Evolutionary conservation across 2,329 filamentous ascomycete species (phyloP).

Genomic region (Gnomoniopsis smithogilvyi): DNA sequence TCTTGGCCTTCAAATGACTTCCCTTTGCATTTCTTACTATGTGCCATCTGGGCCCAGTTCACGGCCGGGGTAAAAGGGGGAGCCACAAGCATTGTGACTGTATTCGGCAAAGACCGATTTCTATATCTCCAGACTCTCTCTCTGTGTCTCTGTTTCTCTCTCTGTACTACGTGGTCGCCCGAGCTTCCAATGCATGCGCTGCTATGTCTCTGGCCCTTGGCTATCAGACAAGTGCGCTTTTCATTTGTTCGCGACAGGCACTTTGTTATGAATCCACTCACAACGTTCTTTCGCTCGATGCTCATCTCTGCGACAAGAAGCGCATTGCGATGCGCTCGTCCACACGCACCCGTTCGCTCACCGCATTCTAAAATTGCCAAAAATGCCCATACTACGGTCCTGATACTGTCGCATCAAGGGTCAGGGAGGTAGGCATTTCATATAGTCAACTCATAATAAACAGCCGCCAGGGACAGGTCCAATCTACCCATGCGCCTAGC

Average conservation of each 20-base stretch:
- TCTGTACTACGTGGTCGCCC: background rate
- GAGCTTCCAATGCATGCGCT: background rate
- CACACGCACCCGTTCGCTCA: background rate
- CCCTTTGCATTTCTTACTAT: background rate
- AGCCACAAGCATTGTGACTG: background rate
- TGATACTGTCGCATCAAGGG: constrained; percentile 6
- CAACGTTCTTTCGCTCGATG: background rate
- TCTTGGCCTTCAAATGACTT: background rate
- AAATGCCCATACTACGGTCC: background rate
- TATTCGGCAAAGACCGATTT: background rate
- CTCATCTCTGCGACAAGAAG: background rate
- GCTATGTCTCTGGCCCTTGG: background rate
- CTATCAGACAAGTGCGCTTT: background rate
- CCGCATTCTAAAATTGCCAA: no score
- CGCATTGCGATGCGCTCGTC: background rate
- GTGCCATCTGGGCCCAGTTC: background rate
- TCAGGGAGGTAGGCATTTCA: background rate
- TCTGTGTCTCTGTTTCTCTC: background rate
- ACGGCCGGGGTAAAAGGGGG: background rate
- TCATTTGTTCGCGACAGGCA: background rate
- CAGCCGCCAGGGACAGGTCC: constrained; percentile 3
- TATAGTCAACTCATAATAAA: background rate
- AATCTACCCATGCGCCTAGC: background rate
- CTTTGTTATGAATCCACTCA: background rate
- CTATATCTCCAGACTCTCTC: background rate